These are phyloP conservation scores for Eucalyptus coolabah DNA, from an alignment of 345 rosid genomes.

Conservation along the genomic window DNA sequence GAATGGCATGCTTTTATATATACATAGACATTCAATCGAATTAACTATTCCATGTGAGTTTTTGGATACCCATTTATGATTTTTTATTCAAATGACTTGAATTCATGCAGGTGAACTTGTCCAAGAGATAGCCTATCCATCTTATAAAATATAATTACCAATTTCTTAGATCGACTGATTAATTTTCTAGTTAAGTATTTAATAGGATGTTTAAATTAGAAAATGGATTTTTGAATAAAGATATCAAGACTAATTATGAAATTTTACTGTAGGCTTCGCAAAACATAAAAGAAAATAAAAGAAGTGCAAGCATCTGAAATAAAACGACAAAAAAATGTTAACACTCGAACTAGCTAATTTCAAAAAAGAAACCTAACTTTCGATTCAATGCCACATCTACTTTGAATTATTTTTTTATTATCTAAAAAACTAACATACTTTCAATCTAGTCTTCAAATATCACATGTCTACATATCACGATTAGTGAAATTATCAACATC, in stretches of 20 bases:
- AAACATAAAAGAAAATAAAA: neutral
- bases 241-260: neutral
- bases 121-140: neutral
- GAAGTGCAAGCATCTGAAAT: neutral
- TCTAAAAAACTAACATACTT: no score
- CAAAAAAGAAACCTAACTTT: no score
- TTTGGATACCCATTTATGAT: neutral
- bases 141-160: neutral
- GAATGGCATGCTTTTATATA: neutral
- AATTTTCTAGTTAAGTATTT: neutral
- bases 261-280: neutral
- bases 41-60: neutral
- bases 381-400: no score
- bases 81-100: neutral
- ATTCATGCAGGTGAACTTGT: neutral
- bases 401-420: no score
- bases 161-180: neutral
- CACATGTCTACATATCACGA: no score
- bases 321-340: neutral
- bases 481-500: no score
- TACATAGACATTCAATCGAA: neutral
- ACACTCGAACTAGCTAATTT: no score
- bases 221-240: neutral
- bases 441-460: no score
- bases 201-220: neutral